phyloP scores from a whole-genome alignment of 2,329 filamentous ascomycete genomes.

The Chaetomium sp. region DNA sequence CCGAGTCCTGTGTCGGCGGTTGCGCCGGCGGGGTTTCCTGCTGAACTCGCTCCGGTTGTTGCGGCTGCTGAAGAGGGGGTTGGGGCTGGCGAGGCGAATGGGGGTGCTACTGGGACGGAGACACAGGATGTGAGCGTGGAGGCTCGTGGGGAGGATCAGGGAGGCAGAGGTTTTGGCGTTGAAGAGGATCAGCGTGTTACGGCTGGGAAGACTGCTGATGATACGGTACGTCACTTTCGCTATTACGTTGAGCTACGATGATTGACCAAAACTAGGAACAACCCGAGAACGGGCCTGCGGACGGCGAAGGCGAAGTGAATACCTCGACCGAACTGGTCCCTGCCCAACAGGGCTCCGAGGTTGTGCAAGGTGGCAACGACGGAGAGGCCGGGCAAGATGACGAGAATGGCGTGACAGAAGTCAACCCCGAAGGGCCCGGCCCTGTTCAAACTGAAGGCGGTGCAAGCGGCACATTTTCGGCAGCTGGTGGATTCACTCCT shows the following conservation, averaged over 20 bases:
- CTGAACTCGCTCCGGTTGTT: too few species aligned
- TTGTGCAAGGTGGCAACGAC: slow-evolving; percentile 23
- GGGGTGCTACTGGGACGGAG: background rate
- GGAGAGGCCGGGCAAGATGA: slow-evolving; percentile 28
- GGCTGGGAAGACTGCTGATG: slow-evolving; percentile 5
- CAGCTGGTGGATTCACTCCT: slow-evolving; percentile 53
- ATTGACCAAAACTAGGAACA: slow-evolving; percentile 17
- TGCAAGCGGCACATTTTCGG: slow-evolving; percentile 45
- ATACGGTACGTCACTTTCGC: slow-evolving; percentile 10
- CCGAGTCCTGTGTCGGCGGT: slow-evolving; percentile 31
- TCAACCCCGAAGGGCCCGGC: slow-evolving; percentile 23
- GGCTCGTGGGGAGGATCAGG: slow-evolving; percentile 3
- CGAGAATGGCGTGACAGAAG: slow-evolving; percentile 28
- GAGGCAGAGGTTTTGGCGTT: background rate
- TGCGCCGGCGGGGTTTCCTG: slow-evolving; percentile 18
- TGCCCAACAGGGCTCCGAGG: slow-evolving; percentile 17
- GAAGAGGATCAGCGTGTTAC: slow-evolving; percentile 8
- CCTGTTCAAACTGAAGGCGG: slow-evolving; percentile 31
- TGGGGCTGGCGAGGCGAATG: slow-evolving; percentile 10
- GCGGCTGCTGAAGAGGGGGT: background rate
- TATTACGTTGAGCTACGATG: background rate
- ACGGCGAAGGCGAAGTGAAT: slow-evolving; percentile 8
- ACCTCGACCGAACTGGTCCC: slow-evolving; percentile 9
- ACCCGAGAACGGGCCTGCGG: background rate
- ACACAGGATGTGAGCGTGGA: background rate